These are phyloP conservation scores for Penicillium nucicola DNA, from an alignment of 495 filamentous ascomycete species.

Conservation along the genomic window DNA sequence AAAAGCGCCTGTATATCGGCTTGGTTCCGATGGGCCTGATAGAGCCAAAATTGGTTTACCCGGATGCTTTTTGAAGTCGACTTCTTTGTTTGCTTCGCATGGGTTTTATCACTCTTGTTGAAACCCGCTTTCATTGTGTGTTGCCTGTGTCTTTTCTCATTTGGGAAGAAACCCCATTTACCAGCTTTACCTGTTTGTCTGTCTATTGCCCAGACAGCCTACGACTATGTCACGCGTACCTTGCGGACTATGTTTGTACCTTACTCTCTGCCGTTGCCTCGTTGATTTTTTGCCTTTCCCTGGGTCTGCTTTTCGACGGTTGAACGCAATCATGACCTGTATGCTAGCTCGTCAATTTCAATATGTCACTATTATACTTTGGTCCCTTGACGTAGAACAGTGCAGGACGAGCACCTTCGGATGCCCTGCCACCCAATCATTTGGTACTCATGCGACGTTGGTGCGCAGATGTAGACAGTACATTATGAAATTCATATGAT, in stretches of 20 bases:
- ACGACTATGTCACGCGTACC: conserved; percentile 1
- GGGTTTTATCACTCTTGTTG: background rate
- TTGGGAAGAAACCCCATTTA: background rate
- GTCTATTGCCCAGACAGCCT: background rate
- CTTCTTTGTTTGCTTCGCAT: background rate
- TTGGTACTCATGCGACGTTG: too few relatives aligned
- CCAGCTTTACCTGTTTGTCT: background rate
- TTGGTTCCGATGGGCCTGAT: conserved; percentile 1
- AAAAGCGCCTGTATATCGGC: conserved; percentile 6
- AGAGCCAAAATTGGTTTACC: background rate
- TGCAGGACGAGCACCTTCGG: background rate
- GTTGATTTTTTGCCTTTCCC: conserved; percentile 4
- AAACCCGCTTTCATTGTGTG: background rate
- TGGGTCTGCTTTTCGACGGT: conserved; percentile 11
- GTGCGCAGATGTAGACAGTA: too few relatives aligned
- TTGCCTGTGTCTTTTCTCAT: background rate
- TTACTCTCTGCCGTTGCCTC: conserved; percentile 5
- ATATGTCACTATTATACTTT: conserved; percentile 5
- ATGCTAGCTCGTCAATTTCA: conserved; percentile 15
- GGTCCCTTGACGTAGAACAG: too few relatives aligned
- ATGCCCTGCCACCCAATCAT: too few relatives aligned
- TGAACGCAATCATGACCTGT: conserved; percentile 22
- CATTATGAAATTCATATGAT: too few relatives aligned
- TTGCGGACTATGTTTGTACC: conserved; percentile 1
- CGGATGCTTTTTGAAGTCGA: background rate